Evolutionary conservation across 306 rosid species (phyloP).

Genomic region (Cucurbita ficifolia): DNA sequence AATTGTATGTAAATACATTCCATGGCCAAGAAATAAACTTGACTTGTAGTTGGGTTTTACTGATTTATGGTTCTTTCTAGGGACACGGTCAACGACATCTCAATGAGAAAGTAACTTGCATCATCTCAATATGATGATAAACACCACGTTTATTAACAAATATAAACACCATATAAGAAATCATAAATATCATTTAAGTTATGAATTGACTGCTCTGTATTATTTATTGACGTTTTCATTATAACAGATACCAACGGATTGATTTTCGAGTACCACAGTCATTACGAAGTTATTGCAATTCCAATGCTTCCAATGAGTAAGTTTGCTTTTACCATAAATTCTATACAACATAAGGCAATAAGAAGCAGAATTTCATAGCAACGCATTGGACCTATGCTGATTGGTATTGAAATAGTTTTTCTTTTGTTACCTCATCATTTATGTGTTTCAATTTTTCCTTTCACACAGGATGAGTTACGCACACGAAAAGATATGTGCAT

Average conservation of each 20-base stretch:
- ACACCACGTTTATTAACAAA: background rate
- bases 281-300: slow-evolving; percentile 56
- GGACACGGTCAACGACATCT: background rate
- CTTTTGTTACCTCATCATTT: slow-evolving; percentile 6
- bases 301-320: slow-evolving; percentile 45
- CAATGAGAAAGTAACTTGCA: background rate
- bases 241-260: slow-evolving; percentile 63
- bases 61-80: background rate
- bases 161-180: background rate
- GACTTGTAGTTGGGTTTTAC: background rate
- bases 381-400: background rate
- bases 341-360: background rate
- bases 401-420: background rate
- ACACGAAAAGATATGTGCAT: slow-evolving; percentile 69
- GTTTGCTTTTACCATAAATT: slow-evolving; percentile 2
- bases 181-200: slow-evolving; percentile 3
- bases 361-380: background rate
- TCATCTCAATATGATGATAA: background rate
- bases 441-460: slow-evolving; percentile 10
- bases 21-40: background rate
- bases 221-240: slow-evolving; percentile 1
- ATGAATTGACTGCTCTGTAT: slow-evolving; percentile 5
- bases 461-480: slow-evolving; percentile 38
- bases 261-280: slow-evolving; percentile 74
- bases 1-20: background rate